A percentile compares a stretch with the other conserved stretches of the same genome.
These are phyloP conservation scores for Neobulgaria alba DNA, from an alignment of 2,329 filamentous ascomycete genomes.

Conservation along the genomic window DNA sequence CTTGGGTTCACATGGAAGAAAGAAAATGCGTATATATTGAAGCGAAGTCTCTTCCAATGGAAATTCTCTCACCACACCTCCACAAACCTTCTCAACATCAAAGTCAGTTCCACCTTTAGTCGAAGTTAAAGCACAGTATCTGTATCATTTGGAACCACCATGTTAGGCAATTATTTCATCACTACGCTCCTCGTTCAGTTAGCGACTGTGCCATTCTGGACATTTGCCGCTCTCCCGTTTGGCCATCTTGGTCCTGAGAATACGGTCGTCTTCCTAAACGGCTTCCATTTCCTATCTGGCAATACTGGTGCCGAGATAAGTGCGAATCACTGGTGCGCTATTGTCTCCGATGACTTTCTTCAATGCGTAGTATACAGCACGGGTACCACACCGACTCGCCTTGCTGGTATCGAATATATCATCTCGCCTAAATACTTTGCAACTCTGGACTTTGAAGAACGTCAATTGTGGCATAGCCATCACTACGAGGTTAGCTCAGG, in stretches of 20 bases:
- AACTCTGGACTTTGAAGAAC: slow-evolving; percentile 55
- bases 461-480: slow-evolving; percentile 66
- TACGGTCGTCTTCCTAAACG: slow-evolving; percentile 47
- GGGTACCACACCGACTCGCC: slow-evolving; percentile 51
- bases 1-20: no score
- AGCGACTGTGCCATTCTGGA: no score
- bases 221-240: slow-evolving; percentile 4
- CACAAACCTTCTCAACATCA: no score
- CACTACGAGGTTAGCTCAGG: no score
- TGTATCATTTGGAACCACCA: no score
- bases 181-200: no score
- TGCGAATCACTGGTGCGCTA: slow-evolving; percentile 74
- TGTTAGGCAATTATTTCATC: no score
- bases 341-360: slow-evolving; percentile 63
- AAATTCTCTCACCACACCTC: no score
- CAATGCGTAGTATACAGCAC: slow-evolving; percentile 81
- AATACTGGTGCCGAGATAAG: slow-evolving; percentile 62
- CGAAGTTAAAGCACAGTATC: no score
- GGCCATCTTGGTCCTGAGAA: slow-evolving; percentile 6
- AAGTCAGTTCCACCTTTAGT: no score
- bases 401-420: slow-evolving; percentile 75
- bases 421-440: slow-evolving; percentile 58
- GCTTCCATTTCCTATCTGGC: slow-evolving; percentile 69
- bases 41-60: no score
- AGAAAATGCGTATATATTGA: no score